phyloP scores from a whole-genome alignment of 306 rosid genomes.

The Quillaja saponaria region DNA sequence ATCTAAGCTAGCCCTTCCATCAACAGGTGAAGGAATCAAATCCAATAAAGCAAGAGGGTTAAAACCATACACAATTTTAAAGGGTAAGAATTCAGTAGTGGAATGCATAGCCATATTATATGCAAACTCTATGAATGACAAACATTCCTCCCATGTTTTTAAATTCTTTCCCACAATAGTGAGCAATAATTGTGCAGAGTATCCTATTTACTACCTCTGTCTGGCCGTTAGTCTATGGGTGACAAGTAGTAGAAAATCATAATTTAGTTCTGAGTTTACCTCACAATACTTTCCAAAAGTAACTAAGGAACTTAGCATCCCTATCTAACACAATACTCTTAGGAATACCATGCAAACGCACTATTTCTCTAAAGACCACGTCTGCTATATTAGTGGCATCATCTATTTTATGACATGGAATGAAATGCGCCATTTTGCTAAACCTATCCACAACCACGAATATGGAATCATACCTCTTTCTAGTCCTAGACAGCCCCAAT shows the following conservation, averaged over 20 bases:
- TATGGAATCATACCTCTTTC: background rate
- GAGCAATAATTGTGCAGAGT: background rate
- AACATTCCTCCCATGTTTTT: background rate
- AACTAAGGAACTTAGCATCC: background rate
- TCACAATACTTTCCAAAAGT: background rate
- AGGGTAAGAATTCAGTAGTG: background rate
- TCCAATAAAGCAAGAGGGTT: background rate
- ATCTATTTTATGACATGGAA: background rate
- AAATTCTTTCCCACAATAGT: background rate
- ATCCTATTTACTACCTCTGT: background rate
- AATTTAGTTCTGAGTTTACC: background rate
- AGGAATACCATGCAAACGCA: background rate
- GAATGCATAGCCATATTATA: background rate
- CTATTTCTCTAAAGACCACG: background rate
- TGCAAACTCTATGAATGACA: background rate
- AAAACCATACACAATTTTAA: background rate
- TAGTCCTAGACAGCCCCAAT: background rate
- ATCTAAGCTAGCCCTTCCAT: background rate
- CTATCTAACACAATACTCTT: background rate
- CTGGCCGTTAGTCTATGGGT: background rate
- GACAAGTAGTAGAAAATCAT: background rate
- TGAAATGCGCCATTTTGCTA: background rate
- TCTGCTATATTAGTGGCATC: background rate
- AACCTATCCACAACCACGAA: background rate
- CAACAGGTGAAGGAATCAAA: background rate